Evolutionary conservation across 768 basidiomycete genomes (phyloP), one percentile per base, ranked within the genome.

Genomic region (Kwoniella europaea): DNA sequence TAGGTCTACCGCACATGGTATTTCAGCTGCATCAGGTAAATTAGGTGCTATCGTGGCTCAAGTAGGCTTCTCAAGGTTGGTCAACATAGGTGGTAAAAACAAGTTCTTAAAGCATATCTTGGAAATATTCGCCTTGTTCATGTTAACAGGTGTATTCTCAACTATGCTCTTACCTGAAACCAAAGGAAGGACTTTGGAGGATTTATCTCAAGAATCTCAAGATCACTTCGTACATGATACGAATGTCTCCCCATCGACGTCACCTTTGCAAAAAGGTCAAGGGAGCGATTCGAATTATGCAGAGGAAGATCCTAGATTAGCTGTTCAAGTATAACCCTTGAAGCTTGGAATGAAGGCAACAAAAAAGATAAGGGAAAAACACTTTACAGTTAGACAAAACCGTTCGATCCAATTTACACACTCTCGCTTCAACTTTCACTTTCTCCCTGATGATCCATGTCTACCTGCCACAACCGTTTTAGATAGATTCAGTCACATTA

Each of bases 11-110:
- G 79, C 75, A 4, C 84, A 84, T 78, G 84, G 82, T 57, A 80
- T 81, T 46, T 81, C 78, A n/a, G 71, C 71, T 50, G 68, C 68
- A 9, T 61, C 58, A 18, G 68, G 84, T 24, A 84, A 84, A 75
- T 79, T 84, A 66, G 84, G 84, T n/a, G 84, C 84, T 57, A 83
- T 84, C 70, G 68, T 84, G 62, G 83, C 84, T 29, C 84, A 84
- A 70, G 84, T 84, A 63, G 82, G 80, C 22, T 84, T 84, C 74
- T 81, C 83, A 41, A 76, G 80, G 22, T 59, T 84, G 44, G 77
- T 76, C 74, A 76, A 82, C 67, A 83, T 82, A 55, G 82, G 82
- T 53, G 83, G 80, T 42, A 74, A 75, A 29, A 75, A 76, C 55
- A 74, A 74, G 20, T 84, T 78, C 67, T 61, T 82, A 41, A 69